Evolutionary conservation across 495 filamentous ascomycete genomes (phyloP), one percentile per base, ranked within the genome.

Genomic region (Penicillium subrubescens): DNA sequence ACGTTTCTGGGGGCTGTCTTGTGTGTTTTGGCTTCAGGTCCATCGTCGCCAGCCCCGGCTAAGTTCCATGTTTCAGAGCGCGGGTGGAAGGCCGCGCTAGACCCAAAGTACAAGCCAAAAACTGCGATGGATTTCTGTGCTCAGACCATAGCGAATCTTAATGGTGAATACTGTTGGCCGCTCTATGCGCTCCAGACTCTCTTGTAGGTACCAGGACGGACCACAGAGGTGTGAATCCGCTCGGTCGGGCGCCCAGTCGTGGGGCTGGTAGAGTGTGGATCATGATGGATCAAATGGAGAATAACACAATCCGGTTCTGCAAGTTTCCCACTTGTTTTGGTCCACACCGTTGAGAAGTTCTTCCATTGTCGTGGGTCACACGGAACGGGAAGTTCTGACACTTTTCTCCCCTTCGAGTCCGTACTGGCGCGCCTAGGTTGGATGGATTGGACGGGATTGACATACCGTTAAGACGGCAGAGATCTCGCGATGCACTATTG

Each of bases 231-330:
- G 44, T 12, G 17, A 15, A 31, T 52, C 48, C 25, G 23, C 48
- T 29, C 23, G 14, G 48, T 15, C 14, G n/a, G 46, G n/a, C 33
- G 12, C 34, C 27, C 37, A 55, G 50, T n/a, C n/a, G n/a, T 61
- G 60, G 60, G 39, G 50, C 3, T 12, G 33, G 14, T 14, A 19
- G 19, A 19, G 29, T 4, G 29, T 8, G 60, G 39, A 19, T 48
- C 59, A 23, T 19, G 46, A 37, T 61, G 59, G 25, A 61, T 50
- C 50, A 39, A 31, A 55, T 37, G 60, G 51, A 51, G 50, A 34
- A 23, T 21, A 61, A 50, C 46, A 50, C 59, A 61, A 61, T 33
- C 60, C 51, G 50, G 51, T 44, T 46, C 51, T 55, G 35, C 34
- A 29, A 27, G 17, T 61, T 37, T 41, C 37, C 37, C 37, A 41